phyloP scores from a whole-genome alignment of 2,329 filamentous ascomycete genomes.

The Aspergillus neotritici region DNA sequence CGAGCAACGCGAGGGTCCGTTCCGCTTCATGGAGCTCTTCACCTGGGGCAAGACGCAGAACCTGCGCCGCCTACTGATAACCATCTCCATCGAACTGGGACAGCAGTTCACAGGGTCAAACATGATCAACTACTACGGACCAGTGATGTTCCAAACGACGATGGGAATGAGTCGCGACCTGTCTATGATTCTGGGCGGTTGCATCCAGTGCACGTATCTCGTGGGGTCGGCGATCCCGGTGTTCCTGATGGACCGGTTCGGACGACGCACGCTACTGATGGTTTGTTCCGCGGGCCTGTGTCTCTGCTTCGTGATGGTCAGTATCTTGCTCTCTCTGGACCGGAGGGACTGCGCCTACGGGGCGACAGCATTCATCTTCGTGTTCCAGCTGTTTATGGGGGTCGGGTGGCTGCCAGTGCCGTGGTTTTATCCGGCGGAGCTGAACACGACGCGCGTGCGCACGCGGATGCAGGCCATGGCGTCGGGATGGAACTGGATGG shows the following conservation, averaged over 20 bases:
- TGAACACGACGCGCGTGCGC: slow-evolving; percentile 39
- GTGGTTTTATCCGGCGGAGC: slow-evolving; percentile 42
- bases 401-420: slow-evolving; percentile 42
- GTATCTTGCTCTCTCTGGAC: slow-evolving; percentile 35
- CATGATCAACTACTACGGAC: slow-evolving; percentile 40
- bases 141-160: slow-evolving; percentile 35
- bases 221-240: slow-evolving; percentile 39
- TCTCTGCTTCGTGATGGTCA: slow-evolving; percentile 40
- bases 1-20: slow-evolving; percentile 26
- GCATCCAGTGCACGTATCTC: slow-evolving; percentile 36
- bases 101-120: slow-evolving; percentile 36
- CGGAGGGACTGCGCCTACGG: slow-evolving; percentile 33
- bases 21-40: slow-evolving; percentile 34
- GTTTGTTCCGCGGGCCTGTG: slow-evolving; percentile 38
- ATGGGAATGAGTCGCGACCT: slow-evolving; percentile 43
- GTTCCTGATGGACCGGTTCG: slow-evolving; percentile 39
- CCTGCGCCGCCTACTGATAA: slow-evolving; percentile 30
- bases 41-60: slow-evolving; percentile 28
- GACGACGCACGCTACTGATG: slow-evolving; percentile 39
- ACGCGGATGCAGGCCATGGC: slow-evolving; percentile 39
- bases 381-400: slow-evolving; percentile 44
- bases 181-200: slow-evolving; percentile 50
- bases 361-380: slow-evolving; percentile 42
- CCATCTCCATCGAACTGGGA: slow-evolving; percentile 30
- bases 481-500: slow-evolving; percentile 33